Evolutionary conservation across 352 stramenopile genomes (phyloP), one percentile per base, ranked within the genome.

Genomic region (Phytopythium cucurbitacearum): DNA sequence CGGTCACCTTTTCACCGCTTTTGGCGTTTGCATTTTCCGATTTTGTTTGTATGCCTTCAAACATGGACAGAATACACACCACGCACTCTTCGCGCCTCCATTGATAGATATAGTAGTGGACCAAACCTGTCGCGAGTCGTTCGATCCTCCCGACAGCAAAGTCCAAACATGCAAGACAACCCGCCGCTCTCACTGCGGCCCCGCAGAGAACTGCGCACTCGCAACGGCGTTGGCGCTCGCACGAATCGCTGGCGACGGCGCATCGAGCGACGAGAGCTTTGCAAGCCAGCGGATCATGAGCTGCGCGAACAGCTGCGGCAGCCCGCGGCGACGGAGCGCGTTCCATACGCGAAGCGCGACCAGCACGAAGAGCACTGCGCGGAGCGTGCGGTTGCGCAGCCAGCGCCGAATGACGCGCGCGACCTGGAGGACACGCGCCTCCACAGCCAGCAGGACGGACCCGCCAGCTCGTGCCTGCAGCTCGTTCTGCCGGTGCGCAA

Each of bases 261-360:
- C 15, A 21, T 87, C 79, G 28, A 86, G 60, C 11, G 71, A 80
- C 40, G 80, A 87, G 7, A 73, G 51, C n/a, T 68, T 77, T 28
- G 62, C 58, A 46, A 91, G 56, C 66, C 69, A 87, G 44, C 66
- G 73, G 45, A 88, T 87, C 40, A 89, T 69, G 28, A 80, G 50
- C 55, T 75, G 74, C 33, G 76, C 80, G 21, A 87, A 40, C 16
- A 88, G 64, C 50, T 87, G 78, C 12, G 80, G 80, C 47, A 89
- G 33, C 21, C 64, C 66, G 35, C 71, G 73, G 3, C 64, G 62
- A 9, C 76, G 69, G 32, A 86, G 10, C 47, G 84, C 80, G 44
- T 69, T 58, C 76, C 76, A 90, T 42, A 74, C 49, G 11, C 76
- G 79, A 21, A 85, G 32, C 2, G 64, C 60, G 10, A 77, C 40